Percentiles rank a stretch among this genome's conserved stretches.
Conservation (phyloP, 164 flowering plant genomes). For the Macadamia integrifolia region DNA sequence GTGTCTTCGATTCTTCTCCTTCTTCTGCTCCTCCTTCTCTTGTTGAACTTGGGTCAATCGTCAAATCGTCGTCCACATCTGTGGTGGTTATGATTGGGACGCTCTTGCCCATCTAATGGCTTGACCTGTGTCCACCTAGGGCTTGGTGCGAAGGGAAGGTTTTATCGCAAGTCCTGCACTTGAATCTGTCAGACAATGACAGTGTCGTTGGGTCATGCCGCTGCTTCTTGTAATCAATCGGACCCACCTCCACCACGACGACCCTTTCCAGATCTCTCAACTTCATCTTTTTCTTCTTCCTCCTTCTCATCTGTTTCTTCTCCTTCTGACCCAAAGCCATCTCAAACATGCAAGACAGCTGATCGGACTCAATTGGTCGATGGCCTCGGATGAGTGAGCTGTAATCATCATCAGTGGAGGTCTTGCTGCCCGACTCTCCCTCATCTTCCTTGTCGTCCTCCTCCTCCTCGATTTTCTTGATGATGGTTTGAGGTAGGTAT, state of each 20-base stretch:
- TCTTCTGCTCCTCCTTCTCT: too few species aligned
- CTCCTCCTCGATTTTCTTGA: not conserved
- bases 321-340: not conserved
- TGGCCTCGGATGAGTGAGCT: too few species aligned
- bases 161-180: slow-evolving; percentile 42
- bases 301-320: not conserved
- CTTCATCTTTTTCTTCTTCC: slow-evolving; percentile 23
- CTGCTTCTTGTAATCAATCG: too few species aligned
- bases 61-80: not conserved
- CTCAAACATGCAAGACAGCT: not conserved
- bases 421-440: not conserved
- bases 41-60: too few species aligned
- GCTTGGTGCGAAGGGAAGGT: slow-evolving; percentile 52
- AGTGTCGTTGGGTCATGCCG: too few species aligned
- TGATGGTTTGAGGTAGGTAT: too few species aligned
- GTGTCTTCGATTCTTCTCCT: not conserved
- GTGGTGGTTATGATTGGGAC: not conserved
- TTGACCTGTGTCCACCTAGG: slow-evolving; percentile 67
- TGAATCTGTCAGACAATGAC: slow-evolving; percentile 5
- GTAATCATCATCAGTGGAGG: too few species aligned
- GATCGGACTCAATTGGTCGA: too few species aligned
- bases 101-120: slow-evolving; percentile 38
- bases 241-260: too few species aligned
- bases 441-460: not conserved
- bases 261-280: slow-evolving; percentile 19